Conservation (phyloP, 1,284 basidiomycete genomes). For the Ustilago lituana region DNA sequence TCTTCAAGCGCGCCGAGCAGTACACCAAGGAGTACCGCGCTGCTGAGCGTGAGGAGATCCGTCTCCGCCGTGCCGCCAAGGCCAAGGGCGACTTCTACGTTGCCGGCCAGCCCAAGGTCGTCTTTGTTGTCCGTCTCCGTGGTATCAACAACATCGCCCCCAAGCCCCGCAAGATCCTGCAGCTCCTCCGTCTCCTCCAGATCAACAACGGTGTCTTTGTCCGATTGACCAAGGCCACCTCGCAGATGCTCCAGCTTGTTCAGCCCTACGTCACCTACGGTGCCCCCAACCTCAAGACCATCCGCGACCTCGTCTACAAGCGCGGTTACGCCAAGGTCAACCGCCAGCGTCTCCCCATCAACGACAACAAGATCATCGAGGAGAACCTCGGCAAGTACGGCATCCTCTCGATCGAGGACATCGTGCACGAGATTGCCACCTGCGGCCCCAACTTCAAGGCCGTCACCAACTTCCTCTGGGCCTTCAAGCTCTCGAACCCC, state of each 20-base stretch:
- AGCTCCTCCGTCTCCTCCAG: conserved; percentile 96
- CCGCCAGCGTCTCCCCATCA: conserved; percentile 95
- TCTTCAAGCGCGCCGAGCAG: conserved; percentile 99
- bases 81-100: conserved; percentile 96
- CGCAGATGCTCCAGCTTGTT: conserved; percentile 96
- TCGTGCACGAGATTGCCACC: conserved; percentile 96
- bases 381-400: conserved; percentile 89
- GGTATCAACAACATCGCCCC: conserved; percentile 99
- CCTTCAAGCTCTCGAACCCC: conserved; percentile 99
- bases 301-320: conserved; percentile 99
- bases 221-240: conserved; percentile 94
- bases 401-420: conserved; percentile 96
- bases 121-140: conserved; percentile 88
- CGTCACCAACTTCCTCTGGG: conserved; percentile 87
- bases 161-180: conserved; percentile 98
- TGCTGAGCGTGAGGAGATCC: conserved; percentile 96
- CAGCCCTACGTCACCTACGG: conserved; percentile 92
- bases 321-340: conserved; percentile 98
- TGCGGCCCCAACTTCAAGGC: conserved; percentile 99
- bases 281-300: conserved; percentile 94
- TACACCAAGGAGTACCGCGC: conserved; percentile 96
- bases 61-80: conserved; percentile 91
- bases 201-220: conserved; percentile 99
- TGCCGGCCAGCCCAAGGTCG: conserved; percentile 93
- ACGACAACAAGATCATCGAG: conserved; percentile 95